These are phyloP conservation scores for Laguncularia racemosa DNA, from an alignment of 345 rosid genomes.

Conservation along the genomic window DNA sequence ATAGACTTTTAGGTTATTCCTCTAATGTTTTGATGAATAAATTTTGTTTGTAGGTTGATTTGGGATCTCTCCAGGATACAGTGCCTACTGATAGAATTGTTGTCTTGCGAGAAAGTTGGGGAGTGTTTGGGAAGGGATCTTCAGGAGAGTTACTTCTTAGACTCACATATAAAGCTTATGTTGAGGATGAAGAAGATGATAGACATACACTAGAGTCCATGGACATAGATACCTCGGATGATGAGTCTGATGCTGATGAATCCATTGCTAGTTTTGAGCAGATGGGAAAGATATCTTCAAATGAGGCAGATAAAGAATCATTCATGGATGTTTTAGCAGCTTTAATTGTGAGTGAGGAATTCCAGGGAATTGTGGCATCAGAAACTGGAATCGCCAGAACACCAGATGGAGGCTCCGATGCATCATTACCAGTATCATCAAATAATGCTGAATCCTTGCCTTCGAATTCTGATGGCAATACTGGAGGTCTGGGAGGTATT, in stretches of 20 bases:
- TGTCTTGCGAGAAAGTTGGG: constrained; percentile 73
- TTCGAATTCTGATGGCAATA: constrained; percentile 24
- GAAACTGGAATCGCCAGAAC: constrained; percentile 56
- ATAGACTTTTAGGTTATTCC: no score
- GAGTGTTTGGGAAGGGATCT: constrained; percentile 59
- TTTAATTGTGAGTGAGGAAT: constrained; percentile 86
- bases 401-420: constrained; percentile 29
- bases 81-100: constrained; percentile 86
- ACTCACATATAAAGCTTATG: constrained; percentile 91
- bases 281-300: constrained; percentile 23
- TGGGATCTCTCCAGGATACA: constrained; percentile 79
- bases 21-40: no score
- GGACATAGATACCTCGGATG: constrained; percentile 55
- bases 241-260: constrained; percentile 74
- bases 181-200: constrained; percentile 97
- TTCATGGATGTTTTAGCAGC: constrained; percentile 96
- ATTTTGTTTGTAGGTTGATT: constrained; percentile 50
- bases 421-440: constrained; percentile 26
- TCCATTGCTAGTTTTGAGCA: constrained; percentile 27
- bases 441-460: constrained; percentile 24
- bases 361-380: constrained; percentile 93
- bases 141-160: constrained; percentile 83
- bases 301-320: constrained; percentile 57
- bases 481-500: constrained; percentile 30
- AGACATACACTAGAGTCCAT: constrained; percentile 29